Base-by-base conservation (phyloP, 1,284 basidiomycete genomes). In the Tremellales sp. region DNA sequence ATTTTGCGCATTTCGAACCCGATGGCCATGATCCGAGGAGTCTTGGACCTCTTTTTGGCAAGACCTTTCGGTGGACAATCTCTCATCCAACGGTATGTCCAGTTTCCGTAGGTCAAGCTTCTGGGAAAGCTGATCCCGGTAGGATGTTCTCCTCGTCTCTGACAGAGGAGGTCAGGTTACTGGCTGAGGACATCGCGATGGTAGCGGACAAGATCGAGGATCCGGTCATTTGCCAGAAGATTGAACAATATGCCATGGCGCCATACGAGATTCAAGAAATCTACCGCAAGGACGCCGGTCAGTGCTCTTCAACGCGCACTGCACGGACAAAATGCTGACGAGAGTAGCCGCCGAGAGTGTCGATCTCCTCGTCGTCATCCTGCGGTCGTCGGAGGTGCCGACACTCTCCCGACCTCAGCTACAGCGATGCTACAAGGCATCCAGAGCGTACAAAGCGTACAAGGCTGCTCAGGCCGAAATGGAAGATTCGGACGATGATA, bases 41-140 rank as follows among this genome's bases (percentile, higher is more conserved):
- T 97, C 2, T 79, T 98, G 48, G 96, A 99, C 65, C 81, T 99
- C 33, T 98, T 99, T 78, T 80, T 97, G n/a, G 96, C 94, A 1
- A 86, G 93, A 64, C 96, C 96, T 1, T 98, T 98, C 68, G 94
- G 94, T 7, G 89, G 91, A 4, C 83, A 84, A 56, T 93, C 89
- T 69, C 78, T 99, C 24, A 77, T 96, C 13, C 93, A 97, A 70
- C 78, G 89, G 88, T 86, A 56, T 43, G 74, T 52, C 29, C 8
- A 17, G 36, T 35, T 37, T 13, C 31, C 31, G 10, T 22, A 33
- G 10, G 36, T 10, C 7, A 10, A 15, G 15, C 29, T 31, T 8
- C 15, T 21, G 19, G 36, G 10, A 10, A 7, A 8, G 13, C 10
- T 17, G 8, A 8, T 10, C 11, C 7, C 19, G 36, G 8, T 59